Evolutionary conservation across 345 rosid genomes (phyloP).

Genomic region (Gossypium stocksii): DNA sequence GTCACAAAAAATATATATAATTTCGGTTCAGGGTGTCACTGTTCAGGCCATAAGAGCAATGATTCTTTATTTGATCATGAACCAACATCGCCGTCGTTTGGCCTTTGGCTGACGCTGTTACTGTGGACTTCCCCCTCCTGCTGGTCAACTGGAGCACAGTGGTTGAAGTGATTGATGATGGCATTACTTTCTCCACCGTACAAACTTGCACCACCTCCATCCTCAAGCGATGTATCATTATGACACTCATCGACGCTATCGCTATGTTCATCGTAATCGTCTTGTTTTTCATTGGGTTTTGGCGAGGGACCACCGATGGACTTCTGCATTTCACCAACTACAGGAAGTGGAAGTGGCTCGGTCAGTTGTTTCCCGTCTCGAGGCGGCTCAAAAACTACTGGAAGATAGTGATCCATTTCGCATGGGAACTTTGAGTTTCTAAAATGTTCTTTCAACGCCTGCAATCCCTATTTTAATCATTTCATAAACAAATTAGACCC

Average conservation of each 20-base stretch:
- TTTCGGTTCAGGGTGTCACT: neutral
- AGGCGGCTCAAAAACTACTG: slow-evolving; percentile 81
- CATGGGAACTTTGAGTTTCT: slow-evolving; percentile 73
- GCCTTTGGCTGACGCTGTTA: slow-evolving; percentile 17
- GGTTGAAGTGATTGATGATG: neutral
- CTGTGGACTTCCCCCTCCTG: neutral
- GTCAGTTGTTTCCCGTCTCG: slow-evolving; percentile 61
- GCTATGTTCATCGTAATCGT: neutral
- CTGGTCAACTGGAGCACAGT: slow-evolving; percentile 10
- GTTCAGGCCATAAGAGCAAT: neutral
- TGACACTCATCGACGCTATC: neutral
- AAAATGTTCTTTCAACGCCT: slow-evolving; percentile 75
- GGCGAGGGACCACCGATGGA: neutral
- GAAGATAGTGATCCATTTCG: slow-evolving; percentile 60
- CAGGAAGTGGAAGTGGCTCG: slow-evolving; percentile 50
- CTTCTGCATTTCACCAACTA: slow-evolving; percentile 33
- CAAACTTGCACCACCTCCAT: neutral
- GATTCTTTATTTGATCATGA: slow-evolving; percentile 6
- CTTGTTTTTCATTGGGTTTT: neutral
- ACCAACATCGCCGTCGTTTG: slow-evolving; percentile 35
- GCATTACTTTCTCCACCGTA: neutral
- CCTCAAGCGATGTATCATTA: neutral
- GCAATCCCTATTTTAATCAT: slow-evolving; percentile 53
- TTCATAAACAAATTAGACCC: neutral
- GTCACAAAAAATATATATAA: neutral